phyloP scores from a whole-genome alignment of 176 grass and related monocot genomes.

The Hsuehochloa calcarea region DNA sequence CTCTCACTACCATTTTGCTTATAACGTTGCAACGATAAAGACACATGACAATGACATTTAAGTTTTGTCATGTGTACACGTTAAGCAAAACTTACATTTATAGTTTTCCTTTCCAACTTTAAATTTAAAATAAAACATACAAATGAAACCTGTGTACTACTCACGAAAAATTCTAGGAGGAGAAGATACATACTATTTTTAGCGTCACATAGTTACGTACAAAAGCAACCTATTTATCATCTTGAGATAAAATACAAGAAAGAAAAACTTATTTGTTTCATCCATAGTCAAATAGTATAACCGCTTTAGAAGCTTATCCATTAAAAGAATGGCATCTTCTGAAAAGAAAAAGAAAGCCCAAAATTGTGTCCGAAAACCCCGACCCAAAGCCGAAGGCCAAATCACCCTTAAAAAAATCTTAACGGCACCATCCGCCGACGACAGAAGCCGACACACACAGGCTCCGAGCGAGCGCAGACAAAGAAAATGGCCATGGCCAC shows the following conservation, averaged over 20 bases:
- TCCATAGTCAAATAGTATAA: neutral
- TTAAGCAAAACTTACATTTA: neutral
- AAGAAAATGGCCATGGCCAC: constrained; percentile 62
- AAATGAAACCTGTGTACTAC: too few species aligned
- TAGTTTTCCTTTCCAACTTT: neutral
- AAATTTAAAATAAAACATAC: too few species aligned
- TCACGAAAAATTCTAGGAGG: neutral
- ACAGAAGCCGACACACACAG: constrained; percentile 21
- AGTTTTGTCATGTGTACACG: neutral
- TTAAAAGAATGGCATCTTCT: neutral
- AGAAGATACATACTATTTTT: too few species aligned
- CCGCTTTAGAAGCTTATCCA: constrained; percentile 12
- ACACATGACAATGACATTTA: neutral
- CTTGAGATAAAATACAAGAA: neutral
- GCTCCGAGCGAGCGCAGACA: constrained; percentile 42
- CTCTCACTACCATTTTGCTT: neutral
- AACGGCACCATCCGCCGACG: constrained; percentile 1
- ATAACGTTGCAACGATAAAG: neutral
- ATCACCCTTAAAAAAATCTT: constrained; percentile 20
- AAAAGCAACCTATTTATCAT: neutral
- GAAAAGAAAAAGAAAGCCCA: neutral
- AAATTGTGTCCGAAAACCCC: neutral
- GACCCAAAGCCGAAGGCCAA: neutral
- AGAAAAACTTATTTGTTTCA: neutral
- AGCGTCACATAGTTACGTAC: neutral